Base-by-base conservation (phyloP, 306 rosid genomes). In the Pterocarpus santalinus region DNA sequence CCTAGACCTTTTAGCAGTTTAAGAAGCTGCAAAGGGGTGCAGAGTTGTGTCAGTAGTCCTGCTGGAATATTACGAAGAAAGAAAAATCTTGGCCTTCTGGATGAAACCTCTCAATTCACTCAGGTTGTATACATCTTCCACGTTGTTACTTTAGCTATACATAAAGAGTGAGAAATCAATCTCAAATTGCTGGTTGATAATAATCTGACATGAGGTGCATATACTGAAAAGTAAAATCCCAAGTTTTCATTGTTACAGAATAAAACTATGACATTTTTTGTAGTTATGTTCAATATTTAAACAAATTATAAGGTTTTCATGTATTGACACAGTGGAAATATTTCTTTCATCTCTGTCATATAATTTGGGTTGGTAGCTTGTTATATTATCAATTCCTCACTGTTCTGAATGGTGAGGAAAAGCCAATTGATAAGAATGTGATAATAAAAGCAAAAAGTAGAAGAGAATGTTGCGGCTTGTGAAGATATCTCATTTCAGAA, bases 31-130 rank as follows among this genome's bases (percentile, higher is more conserved):
- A 90, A 88, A 82, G 95, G 88, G 55, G 89, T 84, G 46, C 94
- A 90, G 74, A 90, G 95, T 83, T 94, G 98, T 88, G 88, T 84
- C 41, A 94, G 86, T 71, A 94, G 98, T 80, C 97, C 98, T 2
- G 92, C 95, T 36, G 97, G 98, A 46, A 83, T 92, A 73, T 75
- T 92, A 4, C 73, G 97, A 47, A 86, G 98, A 87, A 94, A 90
- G 87, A 75, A 88, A 82, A 89, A 90, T 84, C 94, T 94, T 32
- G 98, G 98, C 75, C 92, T 92, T 84, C 73, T 89, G 15, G 97
- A 94, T 43, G 92, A 89, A 30, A 69, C 80, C 49, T 22, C 81
- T 65, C 90, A 92, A 55, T 83, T 87, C 80, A 79, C 90, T n/a
- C 91, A 94, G 98, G 98, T 94, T 88, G 81, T 73, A 16, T 52